These are phyloP conservation scores for Eucalyptus melliodora DNA, from an alignment of 345 rosid species.

Conservation along the genomic window DNA sequence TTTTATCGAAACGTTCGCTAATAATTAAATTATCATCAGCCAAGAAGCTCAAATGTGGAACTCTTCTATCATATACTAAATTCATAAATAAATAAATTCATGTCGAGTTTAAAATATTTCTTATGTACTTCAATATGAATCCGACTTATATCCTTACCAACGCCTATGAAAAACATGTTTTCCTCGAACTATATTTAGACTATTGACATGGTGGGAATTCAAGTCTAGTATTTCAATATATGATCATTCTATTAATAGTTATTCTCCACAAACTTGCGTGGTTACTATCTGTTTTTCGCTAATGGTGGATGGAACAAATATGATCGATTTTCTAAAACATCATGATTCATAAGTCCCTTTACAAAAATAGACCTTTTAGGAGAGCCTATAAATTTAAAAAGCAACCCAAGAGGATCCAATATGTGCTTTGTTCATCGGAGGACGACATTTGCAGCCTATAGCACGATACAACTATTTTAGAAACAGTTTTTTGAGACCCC, in stretches of 20 bases:
- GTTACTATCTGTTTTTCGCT: neutral
- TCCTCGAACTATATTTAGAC: neutral
- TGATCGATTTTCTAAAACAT: neutral
- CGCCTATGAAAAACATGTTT: neutral
- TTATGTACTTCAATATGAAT: neutral
- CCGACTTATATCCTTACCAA: neutral
- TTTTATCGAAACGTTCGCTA: neutral
- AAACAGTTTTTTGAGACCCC: neutral
- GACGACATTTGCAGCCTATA: neutral
- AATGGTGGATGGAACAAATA: neutral
- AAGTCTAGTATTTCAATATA: neutral
- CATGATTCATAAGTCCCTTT: neutral
- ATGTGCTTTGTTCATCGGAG: neutral
- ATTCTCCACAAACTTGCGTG: neutral
- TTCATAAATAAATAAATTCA: neutral
- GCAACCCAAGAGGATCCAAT: neutral
- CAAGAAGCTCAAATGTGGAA: neutral
- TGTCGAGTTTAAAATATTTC: neutral
- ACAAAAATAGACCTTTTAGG: neutral
- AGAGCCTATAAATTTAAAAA: neutral
- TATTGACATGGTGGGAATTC: neutral
- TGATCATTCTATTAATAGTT: neutral
- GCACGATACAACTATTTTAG: neutral
- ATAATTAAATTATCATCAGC: neutral
- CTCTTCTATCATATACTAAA: neutral